These are phyloP conservation scores for Podospora comata DNA, from an alignment of 495 filamentous ascomycete genomes.

Conservation along the genomic window DNA sequence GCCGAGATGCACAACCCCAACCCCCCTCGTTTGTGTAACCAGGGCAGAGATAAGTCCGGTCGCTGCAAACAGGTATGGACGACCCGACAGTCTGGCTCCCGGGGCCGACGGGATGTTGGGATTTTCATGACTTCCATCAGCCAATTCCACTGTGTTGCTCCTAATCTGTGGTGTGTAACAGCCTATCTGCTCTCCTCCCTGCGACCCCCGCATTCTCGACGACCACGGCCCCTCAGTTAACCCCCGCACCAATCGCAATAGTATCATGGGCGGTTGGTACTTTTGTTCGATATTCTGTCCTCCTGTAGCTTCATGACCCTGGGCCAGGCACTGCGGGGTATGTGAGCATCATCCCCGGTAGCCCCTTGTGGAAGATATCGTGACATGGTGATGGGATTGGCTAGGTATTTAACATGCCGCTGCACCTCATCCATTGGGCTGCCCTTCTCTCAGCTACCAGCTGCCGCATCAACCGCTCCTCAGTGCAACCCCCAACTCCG, in stretches of 20 bases:
- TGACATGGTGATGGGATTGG: neutral
- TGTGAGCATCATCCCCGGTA: neutral
- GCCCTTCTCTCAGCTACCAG: neutral
- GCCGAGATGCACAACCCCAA: too few relatives aligned
- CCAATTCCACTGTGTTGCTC: too few relatives aligned
- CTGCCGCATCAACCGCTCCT: neutral
- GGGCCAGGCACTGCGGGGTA: neutral
- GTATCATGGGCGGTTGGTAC: too few relatives aligned
- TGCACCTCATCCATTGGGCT: neutral
- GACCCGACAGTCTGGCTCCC: neutral
- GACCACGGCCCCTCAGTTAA: neutral
- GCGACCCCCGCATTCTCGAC: neutral
- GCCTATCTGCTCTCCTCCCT: neutral
- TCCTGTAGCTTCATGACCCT: neutral
- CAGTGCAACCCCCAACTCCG: neutral
- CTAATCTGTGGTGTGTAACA: neutral
- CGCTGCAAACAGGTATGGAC: neutral
- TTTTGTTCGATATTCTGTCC: neutral
- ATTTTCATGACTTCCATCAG: neutral
- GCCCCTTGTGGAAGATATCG: neutral
- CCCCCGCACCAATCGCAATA: neutral
- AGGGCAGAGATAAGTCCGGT: too few relatives aligned
- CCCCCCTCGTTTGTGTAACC: too few relatives aligned
- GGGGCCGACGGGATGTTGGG: neutral
- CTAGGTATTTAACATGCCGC: neutral